Evolutionary conservation across 306 rosid genomes (phyloP).

Genomic region (Urtica urens): DNA sequence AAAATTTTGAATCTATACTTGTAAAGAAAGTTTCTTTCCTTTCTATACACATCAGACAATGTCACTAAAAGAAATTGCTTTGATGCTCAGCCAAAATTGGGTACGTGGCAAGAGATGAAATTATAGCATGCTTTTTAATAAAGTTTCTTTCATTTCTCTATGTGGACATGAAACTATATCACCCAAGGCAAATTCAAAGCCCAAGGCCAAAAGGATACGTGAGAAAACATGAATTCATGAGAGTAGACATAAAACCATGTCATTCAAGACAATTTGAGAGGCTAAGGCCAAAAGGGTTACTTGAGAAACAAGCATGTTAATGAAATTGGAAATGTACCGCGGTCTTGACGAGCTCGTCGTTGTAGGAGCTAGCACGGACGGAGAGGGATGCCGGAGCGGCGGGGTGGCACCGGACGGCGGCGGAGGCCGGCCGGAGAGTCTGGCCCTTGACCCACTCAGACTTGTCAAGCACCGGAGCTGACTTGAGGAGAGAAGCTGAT

Average conservation of each 20-base stretch:
- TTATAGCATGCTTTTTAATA: too few species aligned
- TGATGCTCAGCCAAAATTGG: too few species aligned
- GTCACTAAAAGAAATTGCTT: too few species aligned
- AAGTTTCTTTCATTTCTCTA: too few species aligned
- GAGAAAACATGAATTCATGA: background rate
- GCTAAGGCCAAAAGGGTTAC: conserved; percentile 1
- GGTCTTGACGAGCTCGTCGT: conserved; percentile 89
- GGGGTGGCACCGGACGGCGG: conserved; percentile 44
- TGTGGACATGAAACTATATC: background rate
- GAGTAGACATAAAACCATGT: background rate
- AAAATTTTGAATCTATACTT: too few species aligned
- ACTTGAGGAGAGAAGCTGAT: conserved; percentile 66
- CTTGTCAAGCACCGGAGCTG: conserved; percentile 78
- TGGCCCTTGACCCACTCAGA: conserved; percentile 86
- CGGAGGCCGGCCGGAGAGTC: conserved; percentile 55
- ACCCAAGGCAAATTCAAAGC: background rate
- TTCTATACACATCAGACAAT: too few species aligned
- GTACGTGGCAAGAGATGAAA: too few species aligned
- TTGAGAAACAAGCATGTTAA: background rate
- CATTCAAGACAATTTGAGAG: background rate
- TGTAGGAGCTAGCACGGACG: conserved; percentile 64
- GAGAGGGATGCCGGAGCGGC: conserved; percentile 37
- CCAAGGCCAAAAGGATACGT: background rate
- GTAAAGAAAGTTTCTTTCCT: too few species aligned
- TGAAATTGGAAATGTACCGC: conserved; percentile 46